A percentile compares a stretch with the other conserved stretches of the same genome.
These are phyloP conservation scores for Kurtzmaniella cleridarum DNA, from an alignment of 805 yeast species.

Conservation along the genomic window DNA sequence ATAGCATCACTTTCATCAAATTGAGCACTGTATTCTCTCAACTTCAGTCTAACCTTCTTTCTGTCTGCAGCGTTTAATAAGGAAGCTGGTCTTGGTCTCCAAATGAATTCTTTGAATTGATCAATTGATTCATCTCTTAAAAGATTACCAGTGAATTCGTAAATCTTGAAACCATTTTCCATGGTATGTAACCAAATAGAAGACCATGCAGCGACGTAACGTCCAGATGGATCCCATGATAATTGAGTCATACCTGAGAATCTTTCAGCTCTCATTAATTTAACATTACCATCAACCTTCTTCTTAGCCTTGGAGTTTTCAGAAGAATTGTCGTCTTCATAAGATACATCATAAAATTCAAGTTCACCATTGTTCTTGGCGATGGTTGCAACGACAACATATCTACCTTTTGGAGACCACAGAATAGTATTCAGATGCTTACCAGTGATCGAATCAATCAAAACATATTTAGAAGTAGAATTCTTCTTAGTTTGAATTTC, in stretches of 20 bases:
- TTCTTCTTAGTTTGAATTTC: conserved; percentile 53
- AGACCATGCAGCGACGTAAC: conserved; percentile 85
- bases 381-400: conserved; percentile 51
- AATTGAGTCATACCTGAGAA: conserved; percentile 76
- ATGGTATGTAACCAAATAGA: conserved; percentile 77
- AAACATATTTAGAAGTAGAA: conserved; percentile 44
- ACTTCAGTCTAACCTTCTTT: conserved; percentile 85
- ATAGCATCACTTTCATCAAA: conserved; percentile 93
- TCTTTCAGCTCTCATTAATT: conserved; percentile 57
- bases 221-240: conserved; percentile 95
- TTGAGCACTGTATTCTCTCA: conserved; percentile 84
- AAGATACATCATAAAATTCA: conserved; percentile 83
- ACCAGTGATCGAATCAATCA: conserved; percentile 52
- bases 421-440: conserved; percentile 66
- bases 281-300: conserved; percentile 53
- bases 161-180: conserved; percentile 88
- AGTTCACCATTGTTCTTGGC: conserved; percentile 54
- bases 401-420: conserved; percentile 95
- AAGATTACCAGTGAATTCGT: conserved; percentile 74
- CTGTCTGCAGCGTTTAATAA: conserved; percentile 70
- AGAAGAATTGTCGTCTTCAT: conserved; percentile 55
- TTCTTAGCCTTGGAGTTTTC: conserved; percentile 35
- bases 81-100: conserved; percentile 97
- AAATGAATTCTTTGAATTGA: conserved; percentile 79
- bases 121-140: conserved; percentile 74